These are phyloP conservation scores for Aspergillus homomorphus DNA, from an alignment of 495 filamentous ascomycete genomes.

Conservation along the genomic window DNA sequence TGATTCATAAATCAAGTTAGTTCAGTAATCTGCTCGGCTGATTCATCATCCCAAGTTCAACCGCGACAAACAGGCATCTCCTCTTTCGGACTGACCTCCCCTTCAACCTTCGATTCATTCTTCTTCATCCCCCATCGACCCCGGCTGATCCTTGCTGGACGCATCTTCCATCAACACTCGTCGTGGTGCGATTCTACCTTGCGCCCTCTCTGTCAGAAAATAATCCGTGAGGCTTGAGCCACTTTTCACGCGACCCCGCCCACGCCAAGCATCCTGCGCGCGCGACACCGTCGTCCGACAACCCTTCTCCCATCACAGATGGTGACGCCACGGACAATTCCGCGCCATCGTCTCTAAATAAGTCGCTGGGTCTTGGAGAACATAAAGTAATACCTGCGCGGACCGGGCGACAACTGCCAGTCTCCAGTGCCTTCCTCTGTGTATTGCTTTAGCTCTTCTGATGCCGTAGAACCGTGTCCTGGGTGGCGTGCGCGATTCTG, in stretches of 20 bases:
- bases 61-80: slow-evolving; percentile 12
- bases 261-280: slow-evolving; percentile 26
- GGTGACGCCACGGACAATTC: slow-evolving; percentile 6
- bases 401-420: slow-evolving; percentile 29
- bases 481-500: slow-evolving; percentile 29
- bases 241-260: slow-evolving; percentile 37
- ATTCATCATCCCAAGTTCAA: slow-evolving; percentile 11
- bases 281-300: slow-evolving; percentile 15
- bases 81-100: slow-evolving; percentile 15
- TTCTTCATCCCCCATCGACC: slow-evolving; percentile 17
- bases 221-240: background rate
- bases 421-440: slow-evolving; percentile 36
- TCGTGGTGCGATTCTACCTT: background rate
- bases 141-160: slow-evolving; percentile 6
- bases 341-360: slow-evolving; percentile 19
- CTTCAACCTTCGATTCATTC: slow-evolving; percentile 13
- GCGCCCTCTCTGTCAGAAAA: background rate
- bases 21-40: no score
- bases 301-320: slow-evolving; percentile 5
- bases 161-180: background rate
- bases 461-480: slow-evolving; percentile 43
- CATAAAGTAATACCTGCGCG: slow-evolving; percentile 38
- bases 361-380: slow-evolving; percentile 22
- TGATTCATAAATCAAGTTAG: no score
- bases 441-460: slow-evolving; percentile 45